phyloP scores from a whole-genome alignment of 805 yeast species.

The Nematodospora valgi region DNA sequence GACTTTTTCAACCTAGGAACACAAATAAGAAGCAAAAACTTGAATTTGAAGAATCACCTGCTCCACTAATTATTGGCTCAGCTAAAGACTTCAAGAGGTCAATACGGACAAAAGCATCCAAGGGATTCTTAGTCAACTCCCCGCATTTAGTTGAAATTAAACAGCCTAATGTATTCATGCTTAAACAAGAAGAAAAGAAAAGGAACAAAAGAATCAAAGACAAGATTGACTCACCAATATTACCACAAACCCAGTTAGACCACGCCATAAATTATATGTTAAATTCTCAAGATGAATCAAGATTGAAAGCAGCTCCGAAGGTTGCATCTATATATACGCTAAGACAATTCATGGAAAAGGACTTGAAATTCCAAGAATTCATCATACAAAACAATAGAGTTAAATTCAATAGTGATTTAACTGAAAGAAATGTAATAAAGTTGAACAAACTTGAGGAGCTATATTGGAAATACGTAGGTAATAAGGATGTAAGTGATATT shows the following conservation, averaged over 20 bases:
- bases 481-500: slow-evolving; percentile 19
- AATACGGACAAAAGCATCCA: slow-evolving; percentile 41
- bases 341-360: slow-evolving; percentile 57
- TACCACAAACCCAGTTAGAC: slow-evolving; percentile 17
- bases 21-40: slow-evolving; percentile 3
- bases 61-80: slow-evolving; percentile 46
- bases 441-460: slow-evolving; percentile 32
- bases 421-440: slow-evolving; percentile 13
- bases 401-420: slow-evolving; percentile 9
- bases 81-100: slow-evolving; percentile 44
- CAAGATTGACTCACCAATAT: slow-evolving; percentile 13
- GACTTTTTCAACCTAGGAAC: slow-evolving; percentile 1
- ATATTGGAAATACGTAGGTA: slow-evolving; percentile 40
- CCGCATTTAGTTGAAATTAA: slow-evolving; percentile 47
- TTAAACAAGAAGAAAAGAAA: slow-evolving; percentile 12
- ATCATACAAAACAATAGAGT: slow-evolving; percentile 15
- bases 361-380: slow-evolving; percentile 39
- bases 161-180: slow-evolving; percentile 17
- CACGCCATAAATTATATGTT: slow-evolving; percentile 12
- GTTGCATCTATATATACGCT: slow-evolving; percentile 50
- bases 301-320: slow-evolving; percentile 20
- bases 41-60: slow-evolving; percentile 1
- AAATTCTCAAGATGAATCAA: slow-evolving; percentile 16
- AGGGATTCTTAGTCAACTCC: slow-evolving; percentile 51
- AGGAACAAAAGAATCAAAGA: slow-evolving; percentile 9